Evolutionary conservation across 2,329 filamentous ascomycete species (phyloP), one percentile per base, ranked within the genome.

Genomic region (Lachnellula occidentalis): DNA sequence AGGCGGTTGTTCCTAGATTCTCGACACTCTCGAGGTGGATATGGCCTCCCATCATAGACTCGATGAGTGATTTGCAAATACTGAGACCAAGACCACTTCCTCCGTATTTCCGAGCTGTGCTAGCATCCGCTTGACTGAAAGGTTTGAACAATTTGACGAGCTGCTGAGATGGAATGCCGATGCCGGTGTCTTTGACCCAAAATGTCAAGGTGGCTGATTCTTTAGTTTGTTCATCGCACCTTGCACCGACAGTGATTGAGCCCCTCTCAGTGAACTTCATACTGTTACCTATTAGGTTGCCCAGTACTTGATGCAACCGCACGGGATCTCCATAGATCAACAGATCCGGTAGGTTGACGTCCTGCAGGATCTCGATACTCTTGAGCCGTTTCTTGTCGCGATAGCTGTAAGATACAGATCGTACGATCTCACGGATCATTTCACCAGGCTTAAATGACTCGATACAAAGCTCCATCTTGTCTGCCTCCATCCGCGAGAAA

Each of bases 51-150:
- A 96, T 92, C 72, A 95, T 92, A 19, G 88, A 90, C 72, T 96
- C 89, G 58, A 96, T 91, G 43, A 96, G 83, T 0, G 89, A 92
- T 72, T 96, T 96, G 79, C 92, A 96, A 61, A 96, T 96, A 66
- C 89, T 95, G 43, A 96, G 78, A 2, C 92, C 92, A 2, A 96
- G 82, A 22, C 92, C 92, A 62, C 90, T 96, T 43, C 92, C 92
- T 41, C 92, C 92, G 64, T 96, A 96, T 67, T 91, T 94, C 50
- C 92, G 80, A 51, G 91, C 90, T 2, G 91, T 95, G 63, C 89
- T 94, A 47, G 87, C 88, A 71, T 96, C 92, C 1, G 92, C 92
- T 71, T 96, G 92, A 53, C 88, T 92, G 67, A 96, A 96, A 0
- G 92, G 92, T 63, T 90, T 82, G 78, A 96, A 96, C 1, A 96